These are phyloP conservation scores for Erigeron philadelphicus DNA, from an alignment of 140 eudicot species.

Conservation along the genomic window DNA sequence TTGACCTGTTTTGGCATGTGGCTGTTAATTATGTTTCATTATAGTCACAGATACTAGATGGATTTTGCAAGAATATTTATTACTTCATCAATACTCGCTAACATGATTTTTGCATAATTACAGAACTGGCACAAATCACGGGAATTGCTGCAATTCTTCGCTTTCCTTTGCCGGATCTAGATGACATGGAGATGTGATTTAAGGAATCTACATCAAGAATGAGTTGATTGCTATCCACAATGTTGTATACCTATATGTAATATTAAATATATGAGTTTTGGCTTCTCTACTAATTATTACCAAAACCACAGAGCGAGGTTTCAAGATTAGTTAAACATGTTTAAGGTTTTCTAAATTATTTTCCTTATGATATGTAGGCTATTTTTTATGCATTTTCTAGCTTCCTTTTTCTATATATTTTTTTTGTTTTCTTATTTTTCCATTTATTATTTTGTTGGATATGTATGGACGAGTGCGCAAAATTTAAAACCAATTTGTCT, in stretches of 20 bases:
- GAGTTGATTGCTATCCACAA: background rate
- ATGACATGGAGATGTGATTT: conserved; percentile 68
- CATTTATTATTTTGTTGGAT: too few relatives aligned
- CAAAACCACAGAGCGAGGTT: conserved; percentile 21
- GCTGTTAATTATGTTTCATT: too few relatives aligned
- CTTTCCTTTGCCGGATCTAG: conserved; percentile 72
- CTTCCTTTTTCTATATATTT: background rate
- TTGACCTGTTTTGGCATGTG: background rate
- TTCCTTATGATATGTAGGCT: background rate
- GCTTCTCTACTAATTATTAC: conserved; percentile 7
- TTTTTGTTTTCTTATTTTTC: too few relatives aligned
- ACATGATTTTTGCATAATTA: conserved; percentile 16
- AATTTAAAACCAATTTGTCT: too few relatives aligned
- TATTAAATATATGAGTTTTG: conserved; percentile 6
- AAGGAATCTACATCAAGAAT: background rate
- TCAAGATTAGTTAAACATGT: conserved; percentile 6
- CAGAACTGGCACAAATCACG: conserved; percentile 78
- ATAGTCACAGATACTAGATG: too few relatives aligned
- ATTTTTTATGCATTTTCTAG: background rate
- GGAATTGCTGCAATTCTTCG: conserved; percentile 83
- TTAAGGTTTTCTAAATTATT: conserved; percentile 16
- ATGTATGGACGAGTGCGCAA: too few relatives aligned
- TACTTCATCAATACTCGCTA: background rate
- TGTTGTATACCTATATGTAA: conserved; percentile 22
- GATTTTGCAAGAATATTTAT: too few relatives aligned